These are phyloP conservation scores for Aspergillus calidoustus DNA, from an alignment of 2,329 filamentous ascomycete genomes.

Conservation along the genomic window DNA sequence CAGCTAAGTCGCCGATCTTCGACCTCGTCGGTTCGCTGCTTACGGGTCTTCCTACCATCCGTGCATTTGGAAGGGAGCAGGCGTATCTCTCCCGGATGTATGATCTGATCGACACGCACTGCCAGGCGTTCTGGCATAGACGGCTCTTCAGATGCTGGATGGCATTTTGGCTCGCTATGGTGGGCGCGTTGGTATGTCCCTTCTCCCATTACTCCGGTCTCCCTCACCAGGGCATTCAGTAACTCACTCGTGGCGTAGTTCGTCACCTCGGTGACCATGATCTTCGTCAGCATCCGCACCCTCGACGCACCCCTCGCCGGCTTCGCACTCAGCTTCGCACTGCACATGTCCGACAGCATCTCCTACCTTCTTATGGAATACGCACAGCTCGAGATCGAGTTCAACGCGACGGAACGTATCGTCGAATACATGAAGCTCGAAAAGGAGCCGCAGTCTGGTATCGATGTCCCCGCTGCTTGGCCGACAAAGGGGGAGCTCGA, in stretches of 20 bases:
- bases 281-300: conserved; percentile 64
- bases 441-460: conserved; percentile 26
- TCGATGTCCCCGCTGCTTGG: conserved; percentile 35
- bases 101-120: conserved; percentile 69
- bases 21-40: conserved; percentile 78
- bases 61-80: conserved; percentile 71
- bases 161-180: conserved; percentile 70
- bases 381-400: conserved; percentile 63
- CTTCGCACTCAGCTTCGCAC: conserved; percentile 74
- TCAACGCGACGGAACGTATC: conserved; percentile 46
- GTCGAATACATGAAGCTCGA: conserved; percentile 55
- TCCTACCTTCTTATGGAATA: conserved; percentile 71
- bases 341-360: conserved; percentile 69
- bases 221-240: neutral
- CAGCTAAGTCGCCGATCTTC: conserved; percentile 76
- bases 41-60: conserved; percentile 73
- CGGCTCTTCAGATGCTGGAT: conserved; percentile 80
- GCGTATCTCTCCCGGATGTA: conserved; percentile 74
- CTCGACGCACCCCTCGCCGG: conserved; percentile 74
- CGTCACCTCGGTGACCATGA: conserved; percentile 64
- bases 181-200: conserved; percentile 58
- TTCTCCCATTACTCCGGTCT: neutral
- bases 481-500: conserved; percentile 68
- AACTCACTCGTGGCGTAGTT: conserved; percentile 57
- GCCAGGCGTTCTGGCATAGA: conserved; percentile 67